Evolutionary conservation across 257 asterid genomes (phyloP), one percentile per base, ranked within the genome.

Genomic region (Nyctanthes arbortristis): DNA sequence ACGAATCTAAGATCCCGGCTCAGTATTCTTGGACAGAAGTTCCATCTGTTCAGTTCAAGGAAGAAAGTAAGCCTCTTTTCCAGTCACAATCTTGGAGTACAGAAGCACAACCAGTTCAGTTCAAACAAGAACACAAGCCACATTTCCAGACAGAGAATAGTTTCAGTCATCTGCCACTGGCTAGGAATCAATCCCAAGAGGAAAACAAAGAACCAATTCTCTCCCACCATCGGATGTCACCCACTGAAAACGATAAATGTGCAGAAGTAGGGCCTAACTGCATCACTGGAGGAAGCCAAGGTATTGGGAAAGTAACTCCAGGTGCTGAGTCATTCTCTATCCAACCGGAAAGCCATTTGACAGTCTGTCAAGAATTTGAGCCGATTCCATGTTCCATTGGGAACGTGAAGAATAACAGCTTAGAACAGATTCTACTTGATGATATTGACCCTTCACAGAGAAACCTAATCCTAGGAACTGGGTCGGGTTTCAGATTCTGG

Each of bases 401-500:
- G 90, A 79, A 73, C 76, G 61, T 36, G 8, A 79, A 67, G 80
- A 80, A 66, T 74, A 79, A 57, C 27, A 75, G 62, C 61, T 64
- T 72, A 63, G 85, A 71, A 32, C 88, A 77, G 67, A 71, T 54
- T 65, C 75, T 67, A 11, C 80, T 71, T 43, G 79, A 65, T 13
- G 81, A 76, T 64, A 4, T 61, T 6, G 77, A 77, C 71, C 69
- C 87, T 12, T 74, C 58, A 20, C 77, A 74, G 55, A 72, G 81
- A 74, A 83, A 68, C 75, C 67, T 67, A 59, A 55, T 66, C 39
- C 55, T 61, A 28, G 82, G 73, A 60, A 71, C 81, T 1, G 88
- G 77, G 37, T 63, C 86, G 5, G 49, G 73, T 63, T 74, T 66
- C 31, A 72, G 77, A 67, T 62, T 81, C 70, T 77, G 82, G 88